Base-by-base conservation (phyloP, 2,329 filamentous ascomycete species). In the Taxawa tesnikishii region DNA sequence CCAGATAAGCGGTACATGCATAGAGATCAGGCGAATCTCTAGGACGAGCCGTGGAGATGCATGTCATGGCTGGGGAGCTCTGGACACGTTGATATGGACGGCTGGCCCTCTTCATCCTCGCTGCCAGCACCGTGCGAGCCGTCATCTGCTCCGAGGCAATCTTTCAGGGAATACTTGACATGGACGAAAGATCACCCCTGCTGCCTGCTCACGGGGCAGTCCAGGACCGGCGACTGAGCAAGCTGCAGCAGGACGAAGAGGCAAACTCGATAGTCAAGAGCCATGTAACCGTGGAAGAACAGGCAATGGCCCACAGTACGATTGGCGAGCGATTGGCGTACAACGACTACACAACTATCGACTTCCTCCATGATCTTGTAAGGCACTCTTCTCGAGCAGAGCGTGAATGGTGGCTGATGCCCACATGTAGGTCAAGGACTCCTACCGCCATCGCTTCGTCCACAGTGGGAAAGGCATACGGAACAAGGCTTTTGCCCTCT, bases 321-420 rank as follows among this genome's bases (percentile, higher is more conserved):
- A 54, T 70, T 8, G 69, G 68, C 26, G 70, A 75, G 44, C 53
- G 69, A 31, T 48, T 74, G 13, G 65, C 68, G 1, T 76, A 75
- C 45, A 73, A 72, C 43, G 66, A 74, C 19, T 75, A 76, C 41
- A 69, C 65, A 6, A 73, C 70, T 1, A 74, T 75, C 36, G 70
- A 76, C 48, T 75, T 70, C 70, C 55, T 75, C 7, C 71, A 73
- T 47, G 69, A 73, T 42, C 48, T 75, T 34, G 66, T 69, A 46
- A 13, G 38, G 16, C 3, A 13, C 15, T 9, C 28, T 7, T 8
- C 23, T n/a, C 15, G 10, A 19, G n/a, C n/a, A n/a, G n/a, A n/a
- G n/a, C n/a, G n/a, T n/a, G n/a, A n/a, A n/a, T n/a, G n/a, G n/a
- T n/a, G n/a, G n/a, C n/a, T n/a, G n/a, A n/a, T n/a, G n/a, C n/a